Evolutionary conservation across 345 rosid genomes (phyloP).

Genomic region (Tarenaya hassleriana): DNA sequence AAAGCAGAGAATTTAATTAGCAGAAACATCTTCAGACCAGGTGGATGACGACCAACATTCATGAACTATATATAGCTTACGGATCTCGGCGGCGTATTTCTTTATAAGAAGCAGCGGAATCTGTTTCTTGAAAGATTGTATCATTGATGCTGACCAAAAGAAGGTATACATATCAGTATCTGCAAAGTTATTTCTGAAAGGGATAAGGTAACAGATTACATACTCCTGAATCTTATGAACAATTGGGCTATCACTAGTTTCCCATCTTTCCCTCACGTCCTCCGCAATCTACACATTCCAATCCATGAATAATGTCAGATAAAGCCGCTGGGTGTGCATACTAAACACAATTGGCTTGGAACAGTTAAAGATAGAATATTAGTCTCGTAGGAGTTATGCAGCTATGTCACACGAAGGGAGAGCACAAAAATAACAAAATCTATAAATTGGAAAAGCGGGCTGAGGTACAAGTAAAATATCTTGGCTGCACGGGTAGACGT

Average conservation of each 20-base stretch:
- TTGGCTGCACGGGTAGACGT: neutral
- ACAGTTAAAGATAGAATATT: too few species aligned
- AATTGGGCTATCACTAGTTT: slow-evolving; percentile 87
- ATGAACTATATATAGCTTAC: slow-evolving; percentile 41
- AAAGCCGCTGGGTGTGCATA: neutral
- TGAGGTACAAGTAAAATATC: too few species aligned
- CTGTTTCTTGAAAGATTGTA: slow-evolving; percentile 76
- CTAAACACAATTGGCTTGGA: too few species aligned
- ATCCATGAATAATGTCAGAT: slow-evolving; percentile 19
- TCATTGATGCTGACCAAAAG: slow-evolving; percentile 66
- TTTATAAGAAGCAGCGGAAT: slow-evolving; percentile 72
- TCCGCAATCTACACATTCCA: slow-evolving; percentile 67
- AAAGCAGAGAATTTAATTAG: slow-evolving; percentile 16
- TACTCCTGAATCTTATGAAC: slow-evolving; percentile 98
- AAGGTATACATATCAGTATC: slow-evolving; percentile 16
- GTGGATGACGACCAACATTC: slow-evolving; percentile 6
- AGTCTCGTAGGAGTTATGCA: too few species aligned
- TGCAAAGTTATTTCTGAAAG: neutral
- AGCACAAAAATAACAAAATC: neutral
- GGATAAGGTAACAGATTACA: slow-evolving; percentile 16
- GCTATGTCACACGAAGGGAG: neutral
- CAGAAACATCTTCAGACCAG: slow-evolving; percentile 5
- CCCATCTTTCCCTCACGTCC: slow-evolving; percentile 92
- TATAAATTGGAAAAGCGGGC: too few species aligned
- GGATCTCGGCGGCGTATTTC: slow-evolving; percentile 87